A percentile compares a stretch with the other conserved stretches of the same genome.
phyloP scores from a whole-genome alignment of 768 basidiomycete genomes.

The Pleurotus ostreatus region DNA sequence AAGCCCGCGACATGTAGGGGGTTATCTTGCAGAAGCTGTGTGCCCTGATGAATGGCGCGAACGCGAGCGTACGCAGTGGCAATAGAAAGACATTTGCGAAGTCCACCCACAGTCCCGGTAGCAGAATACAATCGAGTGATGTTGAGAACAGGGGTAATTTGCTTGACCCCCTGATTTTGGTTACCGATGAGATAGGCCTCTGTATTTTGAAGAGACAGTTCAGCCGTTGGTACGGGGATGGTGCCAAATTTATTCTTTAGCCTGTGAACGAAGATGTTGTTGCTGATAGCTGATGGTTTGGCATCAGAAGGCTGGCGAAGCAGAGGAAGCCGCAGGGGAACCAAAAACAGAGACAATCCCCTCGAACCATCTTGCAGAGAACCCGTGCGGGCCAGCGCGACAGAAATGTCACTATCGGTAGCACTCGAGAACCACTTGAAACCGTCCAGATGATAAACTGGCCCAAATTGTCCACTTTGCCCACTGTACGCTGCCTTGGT shows the following conservation, averaged over 20 bases:
- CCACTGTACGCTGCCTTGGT: slow-evolving; percentile 47
- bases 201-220: slow-evolving; percentile 57
- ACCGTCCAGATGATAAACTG: slow-evolving; percentile 56
- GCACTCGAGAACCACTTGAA: slow-evolving; percentile 88
- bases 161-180: slow-evolving; percentile 57
- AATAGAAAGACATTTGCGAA: slow-evolving; percentile 62
- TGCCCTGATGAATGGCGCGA: slow-evolving; percentile 51
- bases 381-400: slow-evolving; percentile 74
- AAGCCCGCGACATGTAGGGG: slow-evolving; percentile 64
- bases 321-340: slow-evolving; percentile 60
- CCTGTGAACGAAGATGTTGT: slow-evolving; percentile 66
- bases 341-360: slow-evolving; percentile 69
- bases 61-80: slow-evolving; percentile 62
- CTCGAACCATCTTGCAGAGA: slow-evolving; percentile 50
- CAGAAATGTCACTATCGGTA: slow-evolving; percentile 67
- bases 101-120: slow-evolving; percentile 45
- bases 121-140: slow-evolving; percentile 74
- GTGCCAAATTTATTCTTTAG: slow-evolving; percentile 82
- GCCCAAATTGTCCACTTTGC: slow-evolving; percentile 35
- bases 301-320: slow-evolving; percentile 37
- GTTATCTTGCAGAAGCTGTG: slow-evolving; percentile 44
- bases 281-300: slow-evolving; percentile 44
- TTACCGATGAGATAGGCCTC: slow-evolving; percentile 62
- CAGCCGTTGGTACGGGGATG: slow-evolving; percentile 69
- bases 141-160: slow-evolving; percentile 68